A percentile compares a stretch with the other conserved stretches of the same genome.
Evolutionary conservation across 345 rosid species (phyloP).

Genomic region (Capsella bursapastoris): DNA sequence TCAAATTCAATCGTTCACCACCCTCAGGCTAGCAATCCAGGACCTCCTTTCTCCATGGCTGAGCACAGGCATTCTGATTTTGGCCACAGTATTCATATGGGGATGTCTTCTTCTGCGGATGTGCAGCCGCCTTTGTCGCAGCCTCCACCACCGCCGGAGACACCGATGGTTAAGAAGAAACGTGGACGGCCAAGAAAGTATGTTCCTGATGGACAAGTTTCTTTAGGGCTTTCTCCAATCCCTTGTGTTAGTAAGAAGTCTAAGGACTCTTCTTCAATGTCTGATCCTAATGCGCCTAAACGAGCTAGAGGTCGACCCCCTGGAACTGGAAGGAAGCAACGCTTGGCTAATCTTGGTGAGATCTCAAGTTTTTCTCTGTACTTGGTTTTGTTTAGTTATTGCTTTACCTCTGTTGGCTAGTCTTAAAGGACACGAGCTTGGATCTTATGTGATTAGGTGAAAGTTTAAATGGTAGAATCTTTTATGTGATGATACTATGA

Average conservation of each 20-base stretch:
- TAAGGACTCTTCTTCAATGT: slow-evolving; percentile 58
- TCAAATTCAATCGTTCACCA: slow-evolving; percentile 55
- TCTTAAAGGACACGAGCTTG: slow-evolving; percentile 34
- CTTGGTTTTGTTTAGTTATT: background rate
- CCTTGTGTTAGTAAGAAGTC: slow-evolving; percentile 45
- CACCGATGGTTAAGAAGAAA: slow-evolving; percentile 78
- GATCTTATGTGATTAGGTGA: background rate
- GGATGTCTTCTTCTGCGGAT: slow-evolving; percentile 48
- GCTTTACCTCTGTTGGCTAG: slow-evolving; percentile 50
- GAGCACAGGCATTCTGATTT: slow-evolving; percentile 63
- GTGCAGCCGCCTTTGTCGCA: slow-evolving; percentile 21
- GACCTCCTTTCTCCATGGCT: slow-evolving; percentile 52
- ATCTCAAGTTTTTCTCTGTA: slow-evolving; percentile 16
- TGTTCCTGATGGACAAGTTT: slow-evolving; percentile 79
- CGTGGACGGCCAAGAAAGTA: slow-evolving; percentile 97
- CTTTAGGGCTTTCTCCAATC: slow-evolving; percentile 80
- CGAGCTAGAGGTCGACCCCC: slow-evolving; percentile 90
- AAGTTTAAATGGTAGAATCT: slow-evolving; percentile 5
- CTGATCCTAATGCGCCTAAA: slow-evolving; percentile 63
- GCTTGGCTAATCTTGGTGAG: slow-evolving; percentile 83
- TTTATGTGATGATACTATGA: background rate
- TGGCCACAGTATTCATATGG: slow-evolving; percentile 63
- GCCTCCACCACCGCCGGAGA: slow-evolving; percentile 43
- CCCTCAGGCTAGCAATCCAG: slow-evolving; percentile 55
- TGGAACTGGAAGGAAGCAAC: slow-evolving; percentile 97